Percentiles rank a stretch among this genome's conserved stretches.
Evolutionary conservation across 176 grass and related monocot species (phyloP).

Genomic region (Oryza punctata): DNA sequence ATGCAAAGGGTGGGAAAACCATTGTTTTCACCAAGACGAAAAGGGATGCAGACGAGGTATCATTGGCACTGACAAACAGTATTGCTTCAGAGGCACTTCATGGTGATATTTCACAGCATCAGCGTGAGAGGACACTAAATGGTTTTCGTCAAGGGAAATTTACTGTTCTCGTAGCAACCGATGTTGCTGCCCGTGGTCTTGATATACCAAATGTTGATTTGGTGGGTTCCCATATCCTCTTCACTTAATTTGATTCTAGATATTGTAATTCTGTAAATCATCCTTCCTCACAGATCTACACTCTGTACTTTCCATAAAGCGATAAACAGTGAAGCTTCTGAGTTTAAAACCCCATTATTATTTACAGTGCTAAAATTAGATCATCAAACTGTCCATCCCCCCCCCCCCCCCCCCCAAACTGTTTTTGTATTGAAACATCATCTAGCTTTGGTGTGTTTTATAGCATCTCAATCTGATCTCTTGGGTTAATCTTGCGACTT

Average conservation of each 20-base stretch:
- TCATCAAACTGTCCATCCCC: not conserved
- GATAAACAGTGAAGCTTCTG: not conserved
- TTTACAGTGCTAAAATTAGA: not conserved
- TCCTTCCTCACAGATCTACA: conserved; percentile 3
- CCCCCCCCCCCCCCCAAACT: not conserved
- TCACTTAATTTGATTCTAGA: conserved; percentile 43
- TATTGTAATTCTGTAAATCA: conserved; percentile 18
- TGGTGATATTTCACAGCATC: conserved; percentile 98
- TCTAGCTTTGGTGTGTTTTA: not conserved
- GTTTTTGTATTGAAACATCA: not conserved
- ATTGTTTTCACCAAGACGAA: conserved; percentile 97
- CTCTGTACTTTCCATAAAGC: not conserved
- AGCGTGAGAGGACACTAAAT: conserved; percentile 96
- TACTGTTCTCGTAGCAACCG: conserved; percentile 95
- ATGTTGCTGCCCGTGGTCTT: conserved; percentile 95
- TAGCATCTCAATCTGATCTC: conserved; percentile 16
- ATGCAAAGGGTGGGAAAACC: conserved; percentile 99
- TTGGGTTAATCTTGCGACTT: conserved; percentile 21
- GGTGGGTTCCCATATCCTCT: conserved; percentile 55
- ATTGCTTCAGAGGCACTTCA: conserved; percentile 98
- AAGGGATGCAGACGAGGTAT: conserved; percentile 93
- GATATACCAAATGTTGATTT: conserved; percentile 99
- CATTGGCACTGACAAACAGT: conserved; percentile 76
- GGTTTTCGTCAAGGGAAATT: conserved; percentile 97
- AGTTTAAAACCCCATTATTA: conserved; percentile 14